phyloP scores from a whole-genome alignment of 2,329 filamentous ascomycete species.

The Neocucurbitaria cava region DNA sequence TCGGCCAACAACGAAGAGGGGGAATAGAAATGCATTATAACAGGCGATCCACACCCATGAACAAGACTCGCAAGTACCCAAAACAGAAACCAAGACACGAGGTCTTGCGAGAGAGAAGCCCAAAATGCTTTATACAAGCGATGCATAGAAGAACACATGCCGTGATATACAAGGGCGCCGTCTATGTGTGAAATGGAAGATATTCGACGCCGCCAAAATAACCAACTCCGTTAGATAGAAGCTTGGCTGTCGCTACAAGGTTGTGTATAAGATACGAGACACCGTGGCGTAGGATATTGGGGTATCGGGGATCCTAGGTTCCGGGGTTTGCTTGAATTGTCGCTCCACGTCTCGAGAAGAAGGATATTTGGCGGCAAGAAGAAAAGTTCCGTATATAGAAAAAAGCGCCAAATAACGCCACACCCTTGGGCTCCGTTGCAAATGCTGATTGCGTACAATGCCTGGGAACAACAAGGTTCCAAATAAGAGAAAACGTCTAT shows the following conservation, averaged over 20 bases:
- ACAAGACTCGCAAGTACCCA: not conserved
- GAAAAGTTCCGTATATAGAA: conserved; percentile 21
- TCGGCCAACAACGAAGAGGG: not conserved
- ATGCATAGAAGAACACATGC: conserved; percentile 30
- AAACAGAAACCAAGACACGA: not conserved
- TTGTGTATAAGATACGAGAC: not conserved
- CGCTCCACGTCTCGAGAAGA: conserved; percentile 6
- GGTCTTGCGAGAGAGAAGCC: conserved; percentile 4
- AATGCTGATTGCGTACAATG: conserved; percentile 28
- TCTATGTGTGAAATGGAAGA: conserved; percentile 21
- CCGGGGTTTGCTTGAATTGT: not conserved
- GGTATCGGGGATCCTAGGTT: not conserved
- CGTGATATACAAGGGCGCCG: conserved; percentile 32
- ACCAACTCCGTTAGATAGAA: not conserved
- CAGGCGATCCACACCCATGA: not conserved
- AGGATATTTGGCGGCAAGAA: conserved; percentile 10
- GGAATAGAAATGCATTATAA: conserved; percentile 4
- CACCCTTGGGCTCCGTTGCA: conserved; percentile 25
- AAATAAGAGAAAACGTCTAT: conserved; percentile 34
- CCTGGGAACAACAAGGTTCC: conserved; percentile 15
- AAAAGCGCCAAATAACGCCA: conserved; percentile 26
- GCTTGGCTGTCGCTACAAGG: not conserved
- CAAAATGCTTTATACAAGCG: conserved; percentile 29
- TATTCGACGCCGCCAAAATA: conserved; percentile 14
- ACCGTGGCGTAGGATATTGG: not conserved